Evolutionary conservation across 371 early-diverging fungal genomes (phyloP), one percentile per base, ranked within the genome.

Genomic region (Umbelopsis sp.): DNA sequence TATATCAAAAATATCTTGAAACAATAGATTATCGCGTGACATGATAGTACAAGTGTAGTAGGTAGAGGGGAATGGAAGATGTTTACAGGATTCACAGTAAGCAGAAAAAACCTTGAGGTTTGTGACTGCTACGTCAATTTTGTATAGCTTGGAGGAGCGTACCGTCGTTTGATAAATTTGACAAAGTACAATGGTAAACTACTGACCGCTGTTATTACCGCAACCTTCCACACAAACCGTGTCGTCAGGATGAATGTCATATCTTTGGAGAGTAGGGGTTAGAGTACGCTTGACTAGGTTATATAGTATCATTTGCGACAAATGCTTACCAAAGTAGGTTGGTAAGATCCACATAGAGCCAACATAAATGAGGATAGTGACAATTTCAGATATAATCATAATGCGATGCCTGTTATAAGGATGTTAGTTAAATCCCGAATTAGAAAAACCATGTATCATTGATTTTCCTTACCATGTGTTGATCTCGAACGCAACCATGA

Each of bases 401-500:
- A 86, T 79, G 3, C 86, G 83, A 74, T 97, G 96, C 88, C 88
- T 89, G 16, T 25, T 44, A 63, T 10, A 25, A 16, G 24, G 57
- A 44, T 53, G 3, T 44, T 45, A 50, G 45, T 20, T 45, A 45
- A 24, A 24, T 22, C 3, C 29, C 12, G 11, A 3, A 46, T 24
- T 25, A n/a, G 4, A 14, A 38, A 18, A 18, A 7, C 0, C 0
- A 20, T 6, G 18, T 20, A 16, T 22, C 14, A 1, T 20, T 16
- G 14, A 50, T 4, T 67, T 38, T 16, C 22, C 64, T 67, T 80
- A 85, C 96, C 97, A 97, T 14, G 94, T 96, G 65, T 88, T 89
- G 50, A 97, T 94, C 74, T 96, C 95, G 46, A 99, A 75, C 4
- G 97, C 95, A 8, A 99, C 98, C 99, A 98, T 99, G n/a, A 99